phyloP scores from a whole-genome alignment of 495 filamentous ascomycete species.

The Tuber umbilicatum region DNA sequence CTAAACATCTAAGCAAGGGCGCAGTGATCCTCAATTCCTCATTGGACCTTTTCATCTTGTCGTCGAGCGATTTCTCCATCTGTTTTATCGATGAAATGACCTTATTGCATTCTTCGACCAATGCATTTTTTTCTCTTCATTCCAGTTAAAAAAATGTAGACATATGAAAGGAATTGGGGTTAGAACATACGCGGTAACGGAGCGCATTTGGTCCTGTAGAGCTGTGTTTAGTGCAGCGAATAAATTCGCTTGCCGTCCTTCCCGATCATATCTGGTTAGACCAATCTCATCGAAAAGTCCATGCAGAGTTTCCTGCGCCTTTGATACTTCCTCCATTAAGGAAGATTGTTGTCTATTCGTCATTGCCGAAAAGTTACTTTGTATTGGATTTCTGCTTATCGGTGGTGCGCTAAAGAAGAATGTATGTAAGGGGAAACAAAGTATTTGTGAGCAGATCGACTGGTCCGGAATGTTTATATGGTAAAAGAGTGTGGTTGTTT shows the following conservation, averaged over 20 bases:
- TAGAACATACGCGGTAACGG: slow-evolving; percentile 14
- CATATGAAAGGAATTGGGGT: slow-evolving; percentile 8
- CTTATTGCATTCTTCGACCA: slow-evolving; percentile 78
- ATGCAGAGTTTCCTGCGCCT: slow-evolving; percentile 53
- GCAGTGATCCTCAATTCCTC: slow-evolving; percentile 64
- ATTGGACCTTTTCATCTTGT: slow-evolving; percentile 58
- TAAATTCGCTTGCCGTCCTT: slow-evolving; percentile 78
- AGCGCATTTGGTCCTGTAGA: slow-evolving; percentile 41
- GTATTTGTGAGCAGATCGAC: slow-evolving; percentile 11
- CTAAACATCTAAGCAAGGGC: slow-evolving; percentile 71
- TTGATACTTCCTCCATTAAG: slow-evolving; percentile 29
- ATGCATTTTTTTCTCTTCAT: slow-evolving; percentile 73
- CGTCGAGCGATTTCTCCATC: slow-evolving; percentile 86
- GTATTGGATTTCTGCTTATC: neutral
- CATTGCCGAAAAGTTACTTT: neutral
- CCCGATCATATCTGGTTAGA: slow-evolving; percentile 79
- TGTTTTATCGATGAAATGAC: slow-evolving; percentile 79
- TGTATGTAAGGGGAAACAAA: neutral
- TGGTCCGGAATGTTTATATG: neutral
- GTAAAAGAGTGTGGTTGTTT: neutral
- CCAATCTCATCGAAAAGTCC: slow-evolving; percentile 95
- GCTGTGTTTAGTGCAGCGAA: slow-evolving; percentile 34
- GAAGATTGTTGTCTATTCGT: slow-evolving; percentile 17
- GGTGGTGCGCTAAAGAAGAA: neutral
- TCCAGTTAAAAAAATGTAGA: slow-evolving; percentile 37